Conservation (phyloP, 768 basidiomycete species). For the Mrakia hoshinonis region DNA sequence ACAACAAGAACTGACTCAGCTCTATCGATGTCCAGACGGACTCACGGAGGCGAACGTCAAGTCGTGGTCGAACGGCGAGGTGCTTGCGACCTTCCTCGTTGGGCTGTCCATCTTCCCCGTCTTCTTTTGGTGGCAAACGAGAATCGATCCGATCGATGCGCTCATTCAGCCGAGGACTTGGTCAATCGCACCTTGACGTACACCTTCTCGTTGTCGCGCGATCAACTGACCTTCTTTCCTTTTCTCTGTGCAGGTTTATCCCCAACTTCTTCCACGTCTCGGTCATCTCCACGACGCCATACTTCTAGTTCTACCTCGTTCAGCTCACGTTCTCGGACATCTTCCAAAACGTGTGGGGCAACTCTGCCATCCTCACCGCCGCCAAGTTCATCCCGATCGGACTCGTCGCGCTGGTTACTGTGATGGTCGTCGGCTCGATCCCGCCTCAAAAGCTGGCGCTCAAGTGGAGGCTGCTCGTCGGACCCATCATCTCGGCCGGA, state of each 20-base stretch:
- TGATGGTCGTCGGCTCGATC: neutral
- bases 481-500: neutral
- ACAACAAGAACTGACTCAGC: too few species aligned
- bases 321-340: neutral
- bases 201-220: neutral
- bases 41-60: neutral
- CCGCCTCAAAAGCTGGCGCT: neutral
- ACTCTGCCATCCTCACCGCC: neutral
- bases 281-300: neutral
- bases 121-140: neutral
- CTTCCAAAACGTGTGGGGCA: neutral
- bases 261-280: neutral
- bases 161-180: neutral
- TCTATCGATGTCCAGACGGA: too few species aligned
- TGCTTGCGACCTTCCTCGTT: neutral
- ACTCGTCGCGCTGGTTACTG: neutral
- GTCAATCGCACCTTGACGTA: neutral
- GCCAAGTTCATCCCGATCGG: neutral
- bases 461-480: slow-evolving; percentile 3
- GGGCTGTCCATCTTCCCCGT: neutral
- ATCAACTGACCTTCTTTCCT: neutral
- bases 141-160: neutral
- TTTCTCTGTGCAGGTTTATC: neutral
- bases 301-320: neutral
- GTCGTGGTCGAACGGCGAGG: neutral